These are phyloP conservation scores for Mycena venus DNA, from an alignment of 768 basidiomycete species.

Conservation along the genomic window DNA sequence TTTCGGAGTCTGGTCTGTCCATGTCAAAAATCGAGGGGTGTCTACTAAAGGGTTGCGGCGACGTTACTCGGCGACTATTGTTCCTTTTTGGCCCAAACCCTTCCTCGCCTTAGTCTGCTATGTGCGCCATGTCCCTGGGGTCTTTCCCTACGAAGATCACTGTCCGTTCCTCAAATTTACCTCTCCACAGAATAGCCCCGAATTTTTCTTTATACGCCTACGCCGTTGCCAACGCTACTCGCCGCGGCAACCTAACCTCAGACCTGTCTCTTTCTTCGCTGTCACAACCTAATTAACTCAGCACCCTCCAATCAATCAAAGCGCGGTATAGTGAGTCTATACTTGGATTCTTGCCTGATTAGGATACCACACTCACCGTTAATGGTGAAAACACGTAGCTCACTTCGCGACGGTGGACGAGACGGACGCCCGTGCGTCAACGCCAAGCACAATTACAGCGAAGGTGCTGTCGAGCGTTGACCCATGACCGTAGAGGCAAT, in stretches of 20 bases:
- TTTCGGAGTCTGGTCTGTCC: no score
- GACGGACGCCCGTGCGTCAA: neutral
- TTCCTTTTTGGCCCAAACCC: neutral
- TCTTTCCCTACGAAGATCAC: neutral
- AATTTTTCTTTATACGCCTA: neutral
- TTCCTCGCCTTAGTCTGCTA: neutral
- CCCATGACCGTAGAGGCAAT: no score
- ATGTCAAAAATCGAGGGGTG: no score
- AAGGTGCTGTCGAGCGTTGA: no score
- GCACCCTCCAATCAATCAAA: constrained; percentile 6
- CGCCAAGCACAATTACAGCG: neutral
- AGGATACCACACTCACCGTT: neutral
- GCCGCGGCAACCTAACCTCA: neutral
- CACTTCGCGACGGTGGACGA: neutral
- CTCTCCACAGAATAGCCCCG: neutral
- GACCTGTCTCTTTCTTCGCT: neutral
- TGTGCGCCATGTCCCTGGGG: neutral
- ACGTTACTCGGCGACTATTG: no score
- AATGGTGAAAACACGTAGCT: neutral
- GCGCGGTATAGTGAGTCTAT: constrained; percentile 4
- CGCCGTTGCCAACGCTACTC: neutral
- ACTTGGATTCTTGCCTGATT: neutral
- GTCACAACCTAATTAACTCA: neutral
- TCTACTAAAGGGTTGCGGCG: no score
- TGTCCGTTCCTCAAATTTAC: neutral